Base-by-base conservation (phyloP, 805 yeast genomes). In the Wickerhamiella lipophila region DNA sequence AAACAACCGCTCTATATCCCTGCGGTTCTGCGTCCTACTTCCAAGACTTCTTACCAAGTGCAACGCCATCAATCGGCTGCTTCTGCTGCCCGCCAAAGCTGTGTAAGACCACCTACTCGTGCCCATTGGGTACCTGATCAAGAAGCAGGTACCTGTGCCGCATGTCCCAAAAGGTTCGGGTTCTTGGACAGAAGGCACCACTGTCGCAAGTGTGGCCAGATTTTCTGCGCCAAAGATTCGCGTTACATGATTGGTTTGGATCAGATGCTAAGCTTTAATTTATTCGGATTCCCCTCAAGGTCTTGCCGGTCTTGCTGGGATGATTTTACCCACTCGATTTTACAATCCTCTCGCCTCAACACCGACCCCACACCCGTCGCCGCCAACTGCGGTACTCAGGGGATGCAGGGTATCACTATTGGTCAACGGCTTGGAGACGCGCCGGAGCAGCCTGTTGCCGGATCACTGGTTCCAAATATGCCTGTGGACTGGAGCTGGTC, bases 1-100 rank as follows among this genome's bases (percentile, higher is more conserved):
- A 76, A 86, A 62, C 81, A 84, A 58, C 96, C 96, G 8, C 68
- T 88, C 68, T 88, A 86, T 59, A 72, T 83, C 0, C 97, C 97
- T 0, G 96, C 96, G 0, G 97, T 88, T 9, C 69, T 88, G 47
- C 73, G 84, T 55, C 72, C 73, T 38, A 69, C 70, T 3, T 54
- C 54, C 41, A 56, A 57, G 52, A 53, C 52, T 47, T 50, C 59
- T n/a, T 62, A 62, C 55, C 50, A 58, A 35, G 51, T 55, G 1
- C 53, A 63, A 7, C 42, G 47, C 30, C 52, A 49, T 45, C 53
- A 11, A 47, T 49, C 48, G 49, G 47, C 52, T 39, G 54, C 51
- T 34, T 51, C 55, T 36, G 52, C 55, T 44, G 57, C 55, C 29
- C 50, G 50, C 16, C 49, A 44, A 22, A 55, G 50, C 53, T 54